These are phyloP conservation scores for Xanthoconium purpureum DNA, from an alignment of 768 basidiomycete genomes.

Conservation along the genomic window DNA sequence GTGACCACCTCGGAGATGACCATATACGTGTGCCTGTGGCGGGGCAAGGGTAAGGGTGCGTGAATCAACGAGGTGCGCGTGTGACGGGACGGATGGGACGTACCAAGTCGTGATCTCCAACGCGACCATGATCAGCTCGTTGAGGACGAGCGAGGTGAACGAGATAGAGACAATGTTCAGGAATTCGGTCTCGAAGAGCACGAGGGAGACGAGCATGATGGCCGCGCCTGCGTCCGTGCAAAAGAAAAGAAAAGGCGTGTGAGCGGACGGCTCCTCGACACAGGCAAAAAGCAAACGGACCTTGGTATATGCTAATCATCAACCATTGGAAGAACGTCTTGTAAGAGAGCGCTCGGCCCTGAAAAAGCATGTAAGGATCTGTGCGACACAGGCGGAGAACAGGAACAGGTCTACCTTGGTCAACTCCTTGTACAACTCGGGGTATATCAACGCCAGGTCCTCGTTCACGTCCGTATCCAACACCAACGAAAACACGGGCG, in stretches of 20 bases:
- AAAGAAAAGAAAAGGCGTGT: background rate
- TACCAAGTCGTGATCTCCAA: conserved; percentile 97
- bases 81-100: background rate
- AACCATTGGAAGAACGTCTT: conserved; percentile 99
- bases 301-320: conserved; percentile 97
- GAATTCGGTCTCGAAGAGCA: conserved; percentile 96
- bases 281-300: conserved; percentile 37
- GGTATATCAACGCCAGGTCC: conserved; percentile 91
- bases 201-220: conserved; percentile 97
- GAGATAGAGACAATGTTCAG: conserved; percentile 98
- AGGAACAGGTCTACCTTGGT: conserved; percentile 63
- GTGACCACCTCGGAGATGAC: conserved; percentile 88
- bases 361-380: background rate
- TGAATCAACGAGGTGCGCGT: background rate
- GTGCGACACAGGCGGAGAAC: background rate
- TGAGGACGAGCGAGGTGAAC: conserved; percentile 91
- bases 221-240: conserved; percentile 66
- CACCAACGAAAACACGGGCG: conserved; percentile 95
- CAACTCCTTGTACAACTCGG: conserved; percentile 95
- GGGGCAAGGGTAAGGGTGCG: too few species aligned
- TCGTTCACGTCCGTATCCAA: conserved; percentile 95
- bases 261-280: too few species aligned
- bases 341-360: conserved; percentile 93
- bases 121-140: conserved; percentile 99
- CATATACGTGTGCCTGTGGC: conserved; percentile 88